Percentiles rank a stretch among this genome's conserved stretches.
Evolutionary conservation across 2,329 filamentous ascomycete genomes (phyloP).

Genomic region (Fusarium mangiferae): DNA sequence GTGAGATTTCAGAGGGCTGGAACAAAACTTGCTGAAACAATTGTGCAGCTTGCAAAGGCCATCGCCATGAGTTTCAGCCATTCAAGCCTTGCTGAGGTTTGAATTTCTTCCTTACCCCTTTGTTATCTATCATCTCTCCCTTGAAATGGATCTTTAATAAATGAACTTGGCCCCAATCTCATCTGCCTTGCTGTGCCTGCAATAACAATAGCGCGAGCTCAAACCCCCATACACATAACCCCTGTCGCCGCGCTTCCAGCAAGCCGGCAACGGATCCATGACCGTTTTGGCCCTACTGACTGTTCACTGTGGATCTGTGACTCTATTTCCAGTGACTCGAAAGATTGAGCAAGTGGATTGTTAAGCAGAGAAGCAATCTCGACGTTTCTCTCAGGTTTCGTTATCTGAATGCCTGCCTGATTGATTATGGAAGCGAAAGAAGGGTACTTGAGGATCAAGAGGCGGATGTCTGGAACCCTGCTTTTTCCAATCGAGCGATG

Average conservation of each 20-base stretch:
- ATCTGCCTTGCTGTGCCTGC: slow-evolving; percentile 38
- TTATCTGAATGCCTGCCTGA: slow-evolving; percentile 17
- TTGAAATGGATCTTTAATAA: slow-evolving; percentile 28
- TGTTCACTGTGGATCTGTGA: slow-evolving; percentile 37
- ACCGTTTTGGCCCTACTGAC: slow-evolving; percentile 32
- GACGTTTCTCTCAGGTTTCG: slow-evolving; percentile 19
- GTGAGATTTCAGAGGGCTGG: slow-evolving; percentile 11
- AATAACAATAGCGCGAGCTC: slow-evolving; percentile 41
- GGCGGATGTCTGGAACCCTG: slow-evolving; percentile 6
- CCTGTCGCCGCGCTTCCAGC: slow-evolving; percentile 39
- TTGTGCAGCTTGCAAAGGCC: slow-evolving; percentile 3
- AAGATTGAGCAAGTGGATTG: slow-evolving; percentile 33
- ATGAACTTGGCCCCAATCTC: slow-evolving; percentile 39
- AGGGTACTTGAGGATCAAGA: not conserved
- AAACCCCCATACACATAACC: slow-evolving; percentile 32
- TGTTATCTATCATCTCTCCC: slow-evolving; percentile 16
- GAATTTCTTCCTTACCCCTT: slow-evolving; percentile 11
- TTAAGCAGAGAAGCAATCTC: slow-evolving; percentile 38
- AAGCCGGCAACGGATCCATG: slow-evolving; percentile 42
- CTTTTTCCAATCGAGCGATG: slow-evolving; percentile 20
- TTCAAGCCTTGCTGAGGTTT: not conserved
- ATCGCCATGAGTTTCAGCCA: slow-evolving; percentile 7
- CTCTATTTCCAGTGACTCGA: slow-evolving; percentile 38
- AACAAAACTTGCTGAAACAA: slow-evolving; percentile 20
- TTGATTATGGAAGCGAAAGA: slow-evolving; percentile 13